Conservation (phyloP, 1,284 basidiomycete species). For the Taiwanofungus camphoratus region DNA sequence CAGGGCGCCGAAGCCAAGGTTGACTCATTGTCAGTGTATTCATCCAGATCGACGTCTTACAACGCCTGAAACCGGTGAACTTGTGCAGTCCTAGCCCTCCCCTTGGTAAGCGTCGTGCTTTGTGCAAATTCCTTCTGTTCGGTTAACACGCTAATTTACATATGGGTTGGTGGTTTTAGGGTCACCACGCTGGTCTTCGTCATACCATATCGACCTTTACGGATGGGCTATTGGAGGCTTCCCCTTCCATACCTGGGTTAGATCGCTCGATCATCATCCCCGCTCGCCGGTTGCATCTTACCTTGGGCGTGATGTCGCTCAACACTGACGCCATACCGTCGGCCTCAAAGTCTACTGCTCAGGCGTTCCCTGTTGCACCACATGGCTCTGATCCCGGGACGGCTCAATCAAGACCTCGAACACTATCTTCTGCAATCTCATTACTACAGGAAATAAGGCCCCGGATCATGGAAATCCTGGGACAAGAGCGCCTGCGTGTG, state of each 20-base stretch:
- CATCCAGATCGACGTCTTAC: neutral
- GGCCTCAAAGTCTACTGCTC: too few relatives aligned
- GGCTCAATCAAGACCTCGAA: slow-evolving; percentile 16
- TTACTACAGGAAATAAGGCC: slow-evolving; percentile 45
- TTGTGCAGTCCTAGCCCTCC: slow-evolving; percentile 22
- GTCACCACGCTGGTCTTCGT: slow-evolving; percentile 44
- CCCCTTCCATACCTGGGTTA: slow-evolving; percentile 45
- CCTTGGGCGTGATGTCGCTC: slow-evolving; percentile 66
- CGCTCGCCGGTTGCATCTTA: slow-evolving; percentile 60
- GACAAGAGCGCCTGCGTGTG: slow-evolving; percentile 30
- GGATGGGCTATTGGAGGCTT: slow-evolving; percentile 30
- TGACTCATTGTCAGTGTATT: neutral
- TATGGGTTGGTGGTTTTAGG: slow-evolving; percentile 29
- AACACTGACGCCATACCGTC: too few relatives aligned
- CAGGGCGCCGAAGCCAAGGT: neutral
- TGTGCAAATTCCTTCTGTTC: neutral
- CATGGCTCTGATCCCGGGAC: too few relatives aligned
- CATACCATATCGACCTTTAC: slow-evolving; percentile 40
- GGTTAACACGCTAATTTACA: neutral
- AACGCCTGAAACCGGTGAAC: too few relatives aligned
- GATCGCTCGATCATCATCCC: slow-evolving; percentile 54
- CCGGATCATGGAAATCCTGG: slow-evolving; percentile 30
- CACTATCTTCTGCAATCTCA: slow-evolving; percentile 39
- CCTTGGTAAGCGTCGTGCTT: slow-evolving; percentile 12
- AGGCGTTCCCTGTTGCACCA: too few relatives aligned